Evolutionary conservation across 2,329 filamentous ascomycete species (phyloP).

Genomic region (Lachnellula occidentalis): DNA sequence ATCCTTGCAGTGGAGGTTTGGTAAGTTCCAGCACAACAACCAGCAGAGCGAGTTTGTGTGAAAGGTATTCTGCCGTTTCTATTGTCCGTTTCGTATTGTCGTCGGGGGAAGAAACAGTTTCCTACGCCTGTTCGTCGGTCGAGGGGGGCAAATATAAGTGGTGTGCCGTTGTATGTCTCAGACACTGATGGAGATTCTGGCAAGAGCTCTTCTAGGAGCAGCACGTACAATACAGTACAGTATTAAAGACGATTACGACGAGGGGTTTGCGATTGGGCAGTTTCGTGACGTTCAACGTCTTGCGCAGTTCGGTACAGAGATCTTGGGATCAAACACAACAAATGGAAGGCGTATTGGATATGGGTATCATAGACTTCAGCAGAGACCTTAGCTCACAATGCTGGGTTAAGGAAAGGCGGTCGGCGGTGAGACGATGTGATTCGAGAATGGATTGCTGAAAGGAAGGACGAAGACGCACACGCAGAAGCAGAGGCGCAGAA

Average conservation of each 20-base stretch:
- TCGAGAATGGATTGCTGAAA: too few species aligned
- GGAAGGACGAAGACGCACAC: too few species aligned
- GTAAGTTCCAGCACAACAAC: too few species aligned
- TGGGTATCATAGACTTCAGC: background rate
- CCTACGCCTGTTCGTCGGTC: too few species aligned
- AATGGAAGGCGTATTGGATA: background rate
- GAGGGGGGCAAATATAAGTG: background rate
- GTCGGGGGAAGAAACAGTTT: too few species aligned
- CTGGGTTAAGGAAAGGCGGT: background rate
- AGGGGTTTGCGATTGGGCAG: background rate
- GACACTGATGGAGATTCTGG: background rate
- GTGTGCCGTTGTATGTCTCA: background rate
- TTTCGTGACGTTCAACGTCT: background rate
- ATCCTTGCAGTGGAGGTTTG: too few species aligned
- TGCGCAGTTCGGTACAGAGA: background rate
- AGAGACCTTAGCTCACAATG: background rate
- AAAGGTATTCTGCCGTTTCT: too few species aligned
- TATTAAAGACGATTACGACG: background rate
- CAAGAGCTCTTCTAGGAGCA: background rate
- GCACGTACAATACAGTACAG: background rate
- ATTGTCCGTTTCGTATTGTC: too few species aligned
- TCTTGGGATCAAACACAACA: background rate
- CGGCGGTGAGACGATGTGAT: background rate
- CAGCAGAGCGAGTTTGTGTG: too few species aligned
- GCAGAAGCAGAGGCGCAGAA: too few species aligned